Evolutionary conservation across 208 protist genomes (phyloP), one percentile per base, ranked within the genome.

Genomic region (Acanthamoeba royreba): DNA sequence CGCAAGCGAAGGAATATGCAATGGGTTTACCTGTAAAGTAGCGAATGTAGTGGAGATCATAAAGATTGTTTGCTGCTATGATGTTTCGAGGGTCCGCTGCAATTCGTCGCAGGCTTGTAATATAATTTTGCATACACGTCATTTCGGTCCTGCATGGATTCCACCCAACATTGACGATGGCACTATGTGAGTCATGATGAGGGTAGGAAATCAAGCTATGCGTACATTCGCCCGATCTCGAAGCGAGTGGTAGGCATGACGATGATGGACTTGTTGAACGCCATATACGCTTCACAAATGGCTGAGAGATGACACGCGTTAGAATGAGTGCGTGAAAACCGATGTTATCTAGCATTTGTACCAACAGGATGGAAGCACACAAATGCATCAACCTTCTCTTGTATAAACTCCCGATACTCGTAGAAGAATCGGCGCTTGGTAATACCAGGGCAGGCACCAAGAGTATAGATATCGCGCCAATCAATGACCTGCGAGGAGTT

Each of bases 11-110:
- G 49, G 49, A 22, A 58, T n/a, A 58, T n/a, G 49, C 22, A 58
- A 22, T n/a, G 49, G 49, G 13, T 13, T 58, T 13, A 81, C 69
- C 69, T 4, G 69, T 94, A 31, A 94, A 90, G 66, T 79, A 91
- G n/a, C 53, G 52, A 1, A 94, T 42, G 72, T 95, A 95, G 33
- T 85, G 63, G 46, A 90, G 40, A 45, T 95, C 94, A 33, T 94
- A 95, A n/a, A 88, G 52, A 85, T 94, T 95, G 83, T 94, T 94
- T 63, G 94, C 94, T 0, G 79, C 72, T 38, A 95, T 81, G n/a
- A 90, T 19, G 66, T 95, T 45, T 33, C 87, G 49, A 5, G 55
- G 45, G 42, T 93, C 69, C 31, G n/a, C 2, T 35, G 66, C 61
- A 55, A 93, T 52, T 3, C 42, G 22, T 43, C 83, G 42, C n/a